phyloP scores from a whole-genome alignment of 192 early-diverging fungal species.

The Thoreauomyces humboldtii region DNA sequence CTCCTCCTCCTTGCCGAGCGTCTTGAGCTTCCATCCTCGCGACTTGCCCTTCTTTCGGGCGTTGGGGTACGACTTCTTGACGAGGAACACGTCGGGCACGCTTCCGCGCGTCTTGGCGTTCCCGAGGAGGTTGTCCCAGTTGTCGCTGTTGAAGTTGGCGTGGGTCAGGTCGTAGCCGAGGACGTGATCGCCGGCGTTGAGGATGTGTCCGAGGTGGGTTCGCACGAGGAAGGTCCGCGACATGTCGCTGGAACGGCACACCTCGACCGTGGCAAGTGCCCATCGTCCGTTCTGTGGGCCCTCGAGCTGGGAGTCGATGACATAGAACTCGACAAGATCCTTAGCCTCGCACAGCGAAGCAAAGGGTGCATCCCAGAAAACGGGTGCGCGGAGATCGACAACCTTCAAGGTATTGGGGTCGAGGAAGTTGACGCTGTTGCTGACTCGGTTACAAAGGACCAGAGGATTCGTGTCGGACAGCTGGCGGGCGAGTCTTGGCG shows the following conservation, averaged over 20 bases:
- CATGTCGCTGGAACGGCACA: slow-evolving; percentile 81
- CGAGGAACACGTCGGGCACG: slow-evolving; percentile 86
- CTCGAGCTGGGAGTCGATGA: slow-evolving; percentile 87
- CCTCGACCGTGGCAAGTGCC: slow-evolving; percentile 84
- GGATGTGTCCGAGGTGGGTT: slow-evolving; percentile 87
- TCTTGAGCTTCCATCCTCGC: slow-evolving; percentile 90
- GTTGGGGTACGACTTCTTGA: slow-evolving; percentile 89
- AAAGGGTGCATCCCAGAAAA: slow-evolving; percentile 88
- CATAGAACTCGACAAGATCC: slow-evolving; percentile 90
- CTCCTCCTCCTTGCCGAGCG: slow-evolving; percentile 84
- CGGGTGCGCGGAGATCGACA: slow-evolving; percentile 68
- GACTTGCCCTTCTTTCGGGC: slow-evolving; percentile 80
- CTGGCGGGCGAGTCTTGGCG: slow-evolving; percentile 77
- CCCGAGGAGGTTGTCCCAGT: slow-evolving; percentile 57
- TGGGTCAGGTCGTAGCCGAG: slow-evolving; percentile 87
- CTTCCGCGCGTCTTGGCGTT: slow-evolving; percentile 50
- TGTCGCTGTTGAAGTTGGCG: slow-evolving; percentile 88
- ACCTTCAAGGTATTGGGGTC: slow-evolving; percentile 82
- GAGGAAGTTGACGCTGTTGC: slow-evolving; percentile 80
- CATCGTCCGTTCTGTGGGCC: slow-evolving; percentile 58
- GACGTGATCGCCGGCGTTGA: slow-evolving; percentile 88
- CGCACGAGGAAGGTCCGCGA: slow-evolving; percentile 71
- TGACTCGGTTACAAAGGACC: slow-evolving; percentile 78
- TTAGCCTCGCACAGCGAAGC: slow-evolving; percentile 69
- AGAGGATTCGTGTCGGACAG: slow-evolving; percentile 85